These are phyloP conservation scores for Erysimum pusillum DNA, from an alignment of 441 rosid species.

Conservation along the genomic window DNA sequence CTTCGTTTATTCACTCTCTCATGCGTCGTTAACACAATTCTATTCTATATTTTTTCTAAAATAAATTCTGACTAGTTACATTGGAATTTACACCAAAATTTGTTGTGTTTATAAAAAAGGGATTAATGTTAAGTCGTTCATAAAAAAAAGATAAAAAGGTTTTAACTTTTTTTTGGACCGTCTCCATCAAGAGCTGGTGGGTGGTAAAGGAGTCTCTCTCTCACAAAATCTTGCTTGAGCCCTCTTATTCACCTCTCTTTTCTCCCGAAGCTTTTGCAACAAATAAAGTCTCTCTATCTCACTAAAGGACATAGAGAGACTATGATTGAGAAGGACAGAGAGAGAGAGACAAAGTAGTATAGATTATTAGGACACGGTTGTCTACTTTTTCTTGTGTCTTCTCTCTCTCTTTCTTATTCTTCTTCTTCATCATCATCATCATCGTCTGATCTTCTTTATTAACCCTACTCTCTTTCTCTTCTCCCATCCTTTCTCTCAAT, in stretches of 20 bases:
- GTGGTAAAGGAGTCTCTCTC: constrained; percentile 39
- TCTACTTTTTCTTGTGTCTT: constrained; percentile 38
- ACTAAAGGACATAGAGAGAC: constrained; percentile 33
- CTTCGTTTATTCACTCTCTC: background rate
- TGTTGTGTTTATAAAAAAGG: background rate
- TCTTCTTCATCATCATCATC: constrained; percentile 10
- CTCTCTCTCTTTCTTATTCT: constrained; percentile 36
- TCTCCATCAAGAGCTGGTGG: constrained; percentile 60
- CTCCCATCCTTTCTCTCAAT: constrained; percentile 32
- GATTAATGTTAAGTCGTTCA: background rate
- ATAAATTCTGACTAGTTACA: background rate
- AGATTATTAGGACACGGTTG: constrained; percentile 71
- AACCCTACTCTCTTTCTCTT: constrained; percentile 67
- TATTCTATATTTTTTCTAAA: background rate
- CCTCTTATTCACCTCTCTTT: constrained; percentile 54
- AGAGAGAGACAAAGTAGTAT: constrained; percentile 37
- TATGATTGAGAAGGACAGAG: constrained; percentile 36
- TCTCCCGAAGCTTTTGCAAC: constrained; percentile 66
- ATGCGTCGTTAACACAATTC: background rate
- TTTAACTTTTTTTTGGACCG: constrained; percentile 4
- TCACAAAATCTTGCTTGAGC: constrained; percentile 48
- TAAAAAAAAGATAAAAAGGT: background rate
- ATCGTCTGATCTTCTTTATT: constrained; percentile 53
- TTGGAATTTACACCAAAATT: background rate
- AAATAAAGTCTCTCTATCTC: constrained; percentile 53